Conservation (phyloP, 768 basidiomycete species). For the Trametes punicea region DNA sequence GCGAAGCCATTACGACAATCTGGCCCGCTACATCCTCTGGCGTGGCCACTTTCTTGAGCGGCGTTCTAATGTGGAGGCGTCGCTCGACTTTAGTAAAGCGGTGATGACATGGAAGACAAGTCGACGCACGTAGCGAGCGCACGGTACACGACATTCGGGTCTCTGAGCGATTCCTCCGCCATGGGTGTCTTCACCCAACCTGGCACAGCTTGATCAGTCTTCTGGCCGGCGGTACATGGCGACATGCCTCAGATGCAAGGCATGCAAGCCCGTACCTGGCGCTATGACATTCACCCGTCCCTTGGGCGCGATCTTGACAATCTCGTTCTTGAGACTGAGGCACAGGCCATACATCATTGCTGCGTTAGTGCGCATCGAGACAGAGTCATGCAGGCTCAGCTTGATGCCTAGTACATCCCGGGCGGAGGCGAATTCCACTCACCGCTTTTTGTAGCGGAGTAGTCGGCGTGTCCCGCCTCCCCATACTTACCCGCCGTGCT, state of each 20-base stretch:
- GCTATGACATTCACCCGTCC: slow-evolving; percentile 70
- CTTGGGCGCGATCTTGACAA: slow-evolving; percentile 67
- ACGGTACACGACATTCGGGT: slow-evolving; percentile 51
- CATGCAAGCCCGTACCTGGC: slow-evolving; percentile 48
- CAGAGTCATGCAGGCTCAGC: background rate
- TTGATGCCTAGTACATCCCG: background rate
- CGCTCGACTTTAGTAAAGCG: background rate
- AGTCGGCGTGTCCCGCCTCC: slow-evolving; percentile 65
- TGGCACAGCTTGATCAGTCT: background rate
- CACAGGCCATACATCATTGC: slow-evolving; percentile 74
- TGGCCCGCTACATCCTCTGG: slow-evolving; percentile 65
- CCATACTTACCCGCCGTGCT: slow-evolving; percentile 73
- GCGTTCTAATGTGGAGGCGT: slow-evolving; percentile 43
- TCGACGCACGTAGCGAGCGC: slow-evolving; percentile 63
- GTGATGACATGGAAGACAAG: background rate
- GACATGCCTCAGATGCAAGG: background rate
- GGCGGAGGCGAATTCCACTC: slow-evolving; percentile 16
- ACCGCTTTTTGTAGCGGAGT: slow-evolving; percentile 69
- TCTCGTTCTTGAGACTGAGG: slow-evolving; percentile 73
- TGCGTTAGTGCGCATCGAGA: slow-evolving; percentile 21
- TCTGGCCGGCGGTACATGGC: background rate
- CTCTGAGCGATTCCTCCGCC: slow-evolving; percentile 53
- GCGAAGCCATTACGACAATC: slow-evolving; percentile 58
- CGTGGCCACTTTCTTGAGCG: slow-evolving; percentile 64
- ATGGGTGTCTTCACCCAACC: slow-evolving; percentile 56